Base-by-base conservation (phyloP, 1,284 basidiomycete species). In the Tremellales sp. region DNA sequence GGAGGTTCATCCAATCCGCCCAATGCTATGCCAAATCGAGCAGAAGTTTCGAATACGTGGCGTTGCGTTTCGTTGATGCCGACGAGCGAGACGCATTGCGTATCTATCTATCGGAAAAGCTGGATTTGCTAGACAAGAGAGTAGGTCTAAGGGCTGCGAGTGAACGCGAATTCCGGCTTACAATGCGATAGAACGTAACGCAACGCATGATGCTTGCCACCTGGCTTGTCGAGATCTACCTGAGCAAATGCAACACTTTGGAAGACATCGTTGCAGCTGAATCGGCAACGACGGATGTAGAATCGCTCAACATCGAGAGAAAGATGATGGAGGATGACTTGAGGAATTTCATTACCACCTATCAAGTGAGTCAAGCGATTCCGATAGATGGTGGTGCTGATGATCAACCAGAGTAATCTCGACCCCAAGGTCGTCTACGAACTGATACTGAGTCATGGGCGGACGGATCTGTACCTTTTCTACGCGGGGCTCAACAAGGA, bases 161-260 rank as follows among this genome's bases (percentile, higher is more conserved):
- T 19, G 19, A n/a, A 8, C 12, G 32, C 14, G 14, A 13, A 12
- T 25, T 25, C 12, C 2, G 10, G 28, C 53, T 51, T 39, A 61
- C 28, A 5, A 18, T 18, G 32, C 9, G 46, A 16, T 53, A 93
- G 89, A 90, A 95, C 59, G 60, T 88, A 38, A 91, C 89, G 0
- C 92, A 97, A 69, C 80, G 95, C 27, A 92, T 94, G 85, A 94
- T 98, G 86, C 77, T 99, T 7, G 92, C 95, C 1, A 97, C 93
- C 0, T 99, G 95, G 95, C 83, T 98, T 6, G 85, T 95, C 25
- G 95, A 99, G 71, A 92, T 98, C 57, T 97, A 93, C 67, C 81
- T 99, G 19, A 87, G 85, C 73, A 97, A 95, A 75, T 91, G 91
- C 70, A 94, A 97, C 63, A 88, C 94, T 56, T 77, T 97, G 40